phyloP scores from a whole-genome alignment of 2,329 filamentous ascomycete genomes.

The Rosellinia necatrix region DNA sequence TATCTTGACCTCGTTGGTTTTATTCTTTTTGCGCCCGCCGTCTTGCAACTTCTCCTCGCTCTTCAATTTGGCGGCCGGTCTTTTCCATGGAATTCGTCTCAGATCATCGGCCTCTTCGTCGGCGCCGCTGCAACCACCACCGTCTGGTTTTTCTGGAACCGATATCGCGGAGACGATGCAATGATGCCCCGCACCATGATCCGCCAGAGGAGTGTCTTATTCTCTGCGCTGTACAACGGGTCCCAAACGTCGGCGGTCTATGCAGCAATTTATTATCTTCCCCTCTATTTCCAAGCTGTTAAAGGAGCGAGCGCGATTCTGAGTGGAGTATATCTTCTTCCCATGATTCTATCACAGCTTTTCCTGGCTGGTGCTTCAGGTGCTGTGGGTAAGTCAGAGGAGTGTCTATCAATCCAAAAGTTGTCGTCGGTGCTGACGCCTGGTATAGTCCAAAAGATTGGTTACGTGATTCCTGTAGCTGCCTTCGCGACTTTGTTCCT shows the following conservation, averaged over 20 bases:
- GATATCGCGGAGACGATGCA: constrained; percentile 29
- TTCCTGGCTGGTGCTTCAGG: constrained; percentile 16
- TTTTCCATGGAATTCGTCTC: constrained; percentile 36
- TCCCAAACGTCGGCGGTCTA: constrained; percentile 29
- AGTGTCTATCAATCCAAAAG: not conserved
- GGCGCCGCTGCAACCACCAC: constrained; percentile 24
- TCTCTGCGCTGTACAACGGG: constrained; percentile 23
- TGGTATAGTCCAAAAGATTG: constrained; percentile 24
- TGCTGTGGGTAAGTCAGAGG: constrained; percentile 7
- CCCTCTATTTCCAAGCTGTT: constrained; percentile 41
- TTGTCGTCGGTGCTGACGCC: too few species aligned
- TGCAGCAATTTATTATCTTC: constrained; percentile 29
- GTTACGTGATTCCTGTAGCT: constrained; percentile 22
- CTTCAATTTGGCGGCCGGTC: constrained; percentile 39
- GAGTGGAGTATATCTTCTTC: constrained; percentile 35
- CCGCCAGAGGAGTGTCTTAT: constrained; percentile 20
- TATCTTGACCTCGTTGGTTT: constrained; percentile 29
- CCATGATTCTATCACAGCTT: constrained; percentile 30
- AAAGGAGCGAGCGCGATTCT: constrained; percentile 22
- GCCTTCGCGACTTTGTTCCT: constrained; percentile 1
- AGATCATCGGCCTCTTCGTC: constrained; percentile 33
- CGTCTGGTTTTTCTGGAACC: constrained; percentile 33
- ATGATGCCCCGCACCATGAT: constrained; percentile 30
- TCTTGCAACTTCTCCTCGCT: constrained; percentile 40
- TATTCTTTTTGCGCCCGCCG: constrained; percentile 36